A percentile compares a stretch with the other conserved stretches of the same genome.
These are phyloP conservation scores for Coccomyxa sp. DNA, from an alignment of 139 green algal genomes.

Conservation along the genomic window DNA sequence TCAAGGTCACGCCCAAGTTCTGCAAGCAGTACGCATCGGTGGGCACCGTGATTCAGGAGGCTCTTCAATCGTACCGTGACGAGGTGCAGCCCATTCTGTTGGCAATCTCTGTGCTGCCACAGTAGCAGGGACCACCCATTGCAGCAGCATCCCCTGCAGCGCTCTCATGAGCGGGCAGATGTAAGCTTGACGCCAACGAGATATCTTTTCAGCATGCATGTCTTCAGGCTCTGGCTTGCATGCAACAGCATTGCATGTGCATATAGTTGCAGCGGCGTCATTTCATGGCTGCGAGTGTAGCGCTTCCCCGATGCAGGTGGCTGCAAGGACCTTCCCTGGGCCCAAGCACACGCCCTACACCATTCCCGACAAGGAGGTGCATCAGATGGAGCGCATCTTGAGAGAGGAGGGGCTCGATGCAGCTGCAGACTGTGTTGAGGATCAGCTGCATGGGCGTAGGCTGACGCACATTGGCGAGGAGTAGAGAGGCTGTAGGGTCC, in stretches of 20 bases:
- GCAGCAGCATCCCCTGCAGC: neutral
- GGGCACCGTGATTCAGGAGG: slow-evolving; percentile 59
- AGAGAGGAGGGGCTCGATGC: slow-evolving; percentile 28
- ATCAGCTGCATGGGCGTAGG: neutral
- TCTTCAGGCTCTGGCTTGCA: neutral
- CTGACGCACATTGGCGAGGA: neutral
- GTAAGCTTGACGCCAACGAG: neutral
- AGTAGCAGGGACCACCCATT: no score
- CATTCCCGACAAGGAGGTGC: slow-evolving; percentile 47
- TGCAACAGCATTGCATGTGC: neutral
- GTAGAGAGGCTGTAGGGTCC: no score
- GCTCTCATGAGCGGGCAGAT: neutral
- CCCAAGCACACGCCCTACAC: slow-evolving; percentile 78
- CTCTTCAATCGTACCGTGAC: slow-evolving; percentile 67
- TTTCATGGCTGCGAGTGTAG: neutral
- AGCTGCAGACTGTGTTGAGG: slow-evolving; percentile 41
- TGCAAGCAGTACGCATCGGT: slow-evolving; percentile 94
- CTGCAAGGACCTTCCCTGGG: slow-evolving; percentile 59
- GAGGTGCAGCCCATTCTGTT: no score
- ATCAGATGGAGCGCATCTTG: slow-evolving; percentile 41
- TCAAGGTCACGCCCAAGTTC: slow-evolving; percentile 97
- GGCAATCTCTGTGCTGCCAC: no score
- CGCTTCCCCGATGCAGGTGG: neutral
- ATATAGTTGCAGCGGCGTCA: neutral
- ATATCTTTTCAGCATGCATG: neutral